phyloP scores from a whole-genome alignment of 148 eudicot species.

The Silene latifolia region DNA sequence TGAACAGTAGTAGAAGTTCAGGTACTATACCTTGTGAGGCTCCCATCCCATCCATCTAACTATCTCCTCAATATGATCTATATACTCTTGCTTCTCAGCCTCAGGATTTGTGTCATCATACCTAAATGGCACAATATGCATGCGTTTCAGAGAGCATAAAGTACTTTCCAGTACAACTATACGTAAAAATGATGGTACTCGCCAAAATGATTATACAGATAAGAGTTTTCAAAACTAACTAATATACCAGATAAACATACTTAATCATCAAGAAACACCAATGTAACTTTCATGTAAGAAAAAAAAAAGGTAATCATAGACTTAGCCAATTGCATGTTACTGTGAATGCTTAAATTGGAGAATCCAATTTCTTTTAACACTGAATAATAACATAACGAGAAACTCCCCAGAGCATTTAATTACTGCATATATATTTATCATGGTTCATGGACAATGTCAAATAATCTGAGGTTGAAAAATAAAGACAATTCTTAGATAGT shows the following conservation, averaged over 20 bases:
- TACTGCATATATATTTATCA: neutral
- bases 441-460: neutral
- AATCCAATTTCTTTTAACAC: neutral
- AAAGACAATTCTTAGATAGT: too few species aligned
- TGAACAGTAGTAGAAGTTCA: too few species aligned
- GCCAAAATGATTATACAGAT: neutral
- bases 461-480: too few species aligned
- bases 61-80: constrained; percentile 51
- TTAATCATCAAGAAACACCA: too few species aligned
- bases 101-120: constrained; percentile 98
- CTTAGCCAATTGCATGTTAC: neutral
- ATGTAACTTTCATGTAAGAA: neutral
- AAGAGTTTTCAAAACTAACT: neutral
- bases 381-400: neutral
- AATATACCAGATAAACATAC: too few species aligned
- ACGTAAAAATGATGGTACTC: neutral
- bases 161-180: constrained; percentile 1
- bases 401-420: neutral
- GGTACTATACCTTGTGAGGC: constrained; percentile 68
- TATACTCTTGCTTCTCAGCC: constrained; percentile 83
- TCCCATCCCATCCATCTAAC: constrained; percentile 98
- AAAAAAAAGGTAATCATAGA: neutral
- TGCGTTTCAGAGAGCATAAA: neutral
- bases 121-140: constrained; percentile 34
- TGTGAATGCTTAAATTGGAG: neutral